A percentile compares a stretch with the other conserved stretches of the same genome.
These are phyloP conservation scores for Linaria vulgaris DNA, from an alignment of 257 asterid species.

Conservation along the genomic window DNA sequence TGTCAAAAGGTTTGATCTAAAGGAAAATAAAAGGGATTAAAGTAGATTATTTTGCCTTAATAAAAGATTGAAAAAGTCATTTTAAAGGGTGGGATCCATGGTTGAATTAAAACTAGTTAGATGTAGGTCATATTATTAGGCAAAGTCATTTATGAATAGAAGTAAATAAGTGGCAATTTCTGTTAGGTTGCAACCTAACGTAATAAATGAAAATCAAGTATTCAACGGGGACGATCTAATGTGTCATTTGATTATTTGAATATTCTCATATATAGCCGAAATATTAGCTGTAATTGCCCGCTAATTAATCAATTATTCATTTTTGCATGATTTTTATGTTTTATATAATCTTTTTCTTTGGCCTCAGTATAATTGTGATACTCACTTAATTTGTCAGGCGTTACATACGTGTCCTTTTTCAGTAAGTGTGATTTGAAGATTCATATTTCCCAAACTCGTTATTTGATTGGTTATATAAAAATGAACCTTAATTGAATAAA, in stretches of 20 bases:
- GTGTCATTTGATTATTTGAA: slow-evolving; percentile 32
- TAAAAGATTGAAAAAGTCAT: not conserved
- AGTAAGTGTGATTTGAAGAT: not conserved
- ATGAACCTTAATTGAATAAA: not conserved
- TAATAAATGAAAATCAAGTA: slow-evolving; percentile 52
- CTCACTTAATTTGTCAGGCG: no score
- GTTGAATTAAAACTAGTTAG: slow-evolving; percentile 59
- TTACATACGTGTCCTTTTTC: no score
- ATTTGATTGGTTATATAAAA: not conserved
- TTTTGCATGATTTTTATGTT: not conserved
- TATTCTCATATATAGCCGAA: not conserved
- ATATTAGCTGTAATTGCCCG: slow-evolving; percentile 18
- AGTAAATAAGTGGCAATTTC: slow-evolving; percentile 67
- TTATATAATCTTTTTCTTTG: not conserved
- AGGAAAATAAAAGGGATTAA: not conserved
- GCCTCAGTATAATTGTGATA: no score
- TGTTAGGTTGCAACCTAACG: slow-evolving; percentile 78
- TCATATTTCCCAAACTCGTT: no score
- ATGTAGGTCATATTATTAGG: slow-evolving; percentile 70
- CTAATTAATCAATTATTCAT: not conserved
- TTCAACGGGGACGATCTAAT: slow-evolving; percentile 21
- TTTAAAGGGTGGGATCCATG: slow-evolving; percentile 22
- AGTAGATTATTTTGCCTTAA: not conserved
- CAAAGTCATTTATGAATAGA: slow-evolving; percentile 70
- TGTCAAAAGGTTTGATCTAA: slow-evolving; percentile 22